Evolutionary conservation across 495 filamentous ascomycete species (phyloP), one percentile per base, ranked within the genome.

Genomic region (Penicillium paxilli): DNA sequence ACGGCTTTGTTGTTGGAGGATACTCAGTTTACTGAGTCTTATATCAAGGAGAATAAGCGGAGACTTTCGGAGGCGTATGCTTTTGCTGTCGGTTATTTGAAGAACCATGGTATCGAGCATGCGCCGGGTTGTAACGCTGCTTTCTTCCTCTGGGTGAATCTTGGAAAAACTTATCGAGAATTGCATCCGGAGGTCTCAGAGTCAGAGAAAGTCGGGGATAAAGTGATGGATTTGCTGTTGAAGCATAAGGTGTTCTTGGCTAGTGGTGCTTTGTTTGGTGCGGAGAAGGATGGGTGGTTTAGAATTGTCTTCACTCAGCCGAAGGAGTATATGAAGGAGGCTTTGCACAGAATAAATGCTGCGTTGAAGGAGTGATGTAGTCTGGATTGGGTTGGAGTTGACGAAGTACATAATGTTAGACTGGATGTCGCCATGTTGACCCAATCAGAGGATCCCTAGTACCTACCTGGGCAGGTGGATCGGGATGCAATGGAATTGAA

Each of bases 141-240:
- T 0, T 78, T 87, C 48, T 87, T 87, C 58, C 57, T 87, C 8
- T 86, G 84, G 84, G 59, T 81, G 2, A 73, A 87, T 66, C 62
- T 87, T 24, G 65, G 77, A 6, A 64, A 65, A 55, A 73, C 41
- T 20, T 75, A 70, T 51, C 54, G 52, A 10, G 60, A 70, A 28
- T 32, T 59, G 40, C 70, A 56, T 62, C 57, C 54, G 12, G 69
- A 54, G 42, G 58, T 52, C 41, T 63, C 32, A 47, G 71, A 44
- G 14, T 49, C 30, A 30, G 58, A 47, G 16, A 47, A 63, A 41
- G 24, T 70, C 21, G 58, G 54, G 11, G 60, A 70, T 3, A 49
- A 8, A 19, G 53, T 72, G 6, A 75, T 69, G 40, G 45, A 69
- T 48, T 51, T 41, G 5, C 48, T 83, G 33, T 35, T 73, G 41